These are phyloP conservation scores for Jacaranda copaia DNA, from an alignment of 257 asterid genomes.

Conservation along the genomic window DNA sequence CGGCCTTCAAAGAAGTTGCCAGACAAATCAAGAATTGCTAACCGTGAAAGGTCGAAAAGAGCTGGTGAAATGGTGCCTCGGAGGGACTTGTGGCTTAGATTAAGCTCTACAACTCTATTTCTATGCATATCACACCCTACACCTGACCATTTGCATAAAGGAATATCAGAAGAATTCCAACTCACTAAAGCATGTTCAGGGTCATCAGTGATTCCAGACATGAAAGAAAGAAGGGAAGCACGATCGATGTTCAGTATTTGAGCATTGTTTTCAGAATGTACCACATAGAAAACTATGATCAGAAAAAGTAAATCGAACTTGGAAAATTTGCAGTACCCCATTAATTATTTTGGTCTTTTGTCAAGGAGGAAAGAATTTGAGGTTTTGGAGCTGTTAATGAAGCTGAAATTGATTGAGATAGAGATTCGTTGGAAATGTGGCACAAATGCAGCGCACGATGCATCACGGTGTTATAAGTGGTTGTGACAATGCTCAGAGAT, in stretches of 20 bases:
- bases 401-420: background rate
- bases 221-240: conserved; percentile 71
- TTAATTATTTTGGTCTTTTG: conserved; percentile 6
- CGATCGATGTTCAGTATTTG: conserved; percentile 46
- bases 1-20: conserved; percentile 68
- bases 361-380: background rate
- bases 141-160: conserved; percentile 75
- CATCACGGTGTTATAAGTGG: conserved; percentile 40
- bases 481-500: conserved; percentile 25
- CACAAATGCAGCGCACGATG: background rate
- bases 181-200: conserved; percentile 54
- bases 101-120: conserved; percentile 61
- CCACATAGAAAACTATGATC: conserved; percentile 45
- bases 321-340: conserved; percentile 55
- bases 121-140: conserved; percentile 53
- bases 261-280: conserved; percentile 42
- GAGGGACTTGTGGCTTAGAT: conserved; percentile 62
- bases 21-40: conserved; percentile 71
- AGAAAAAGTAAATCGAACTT: conserved; percentile 43
- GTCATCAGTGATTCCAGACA: conserved; percentile 54
- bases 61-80: conserved; percentile 65
- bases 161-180: conserved; percentile 58
- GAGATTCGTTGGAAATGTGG: conserved; percentile 17
- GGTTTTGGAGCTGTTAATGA: background rate
- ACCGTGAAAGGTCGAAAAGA: conserved; percentile 55